Evolutionary conservation across 768 basidiomycete species (phyloP), one percentile per base, ranked within the genome.

Genomic region (Paxillus ammoniavirescens): DNA sequence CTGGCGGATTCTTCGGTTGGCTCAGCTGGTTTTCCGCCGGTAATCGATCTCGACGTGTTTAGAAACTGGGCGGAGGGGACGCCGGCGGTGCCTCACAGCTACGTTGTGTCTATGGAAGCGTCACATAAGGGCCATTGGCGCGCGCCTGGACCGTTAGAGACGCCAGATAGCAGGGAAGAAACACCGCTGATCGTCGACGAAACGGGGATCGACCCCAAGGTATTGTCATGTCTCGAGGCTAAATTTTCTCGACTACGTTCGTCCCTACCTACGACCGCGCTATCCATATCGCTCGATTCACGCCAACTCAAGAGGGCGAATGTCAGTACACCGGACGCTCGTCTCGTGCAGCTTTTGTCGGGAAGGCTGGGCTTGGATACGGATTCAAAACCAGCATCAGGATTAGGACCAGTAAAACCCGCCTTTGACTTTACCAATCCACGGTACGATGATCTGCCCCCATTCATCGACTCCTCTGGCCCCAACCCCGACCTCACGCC

Each of bases 21-120:
- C 2, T 4, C 37, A 18, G 13, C 43, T 6, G 58, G 18, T 48
- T 53, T 49, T 8, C 36, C 51, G 45, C 50, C 56, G 7, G 60
- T 74, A 14, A 70, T 75, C 36, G 63, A 66, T 41, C 65, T 75
- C 42, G 71, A 72, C 17, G 57, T 61, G 30, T 81, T 83, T 55
- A 50, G 65, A 28, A 65, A 65, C 15, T 76, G 78, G 79, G 56
- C 71, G 10, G 61, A 65, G 67, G 30, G 64, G 59, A 50, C 65
- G 61, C 21, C 57, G 35, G 8, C 6, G 5, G 33, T 49, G 9
- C 70, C 73, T 1, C 67, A 58, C 7, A 70, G 71, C 4, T 76
- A 76, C 46, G 49, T 79, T 35, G 62, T 80, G 17, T 74, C 68
- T 33, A 64, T 76, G 53, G 60, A 61, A 23, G 57, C 52, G 43